phyloP scores from a whole-genome alignment of 352 stramenopile genomes.

The Globisporangium radiosum region DNA sequence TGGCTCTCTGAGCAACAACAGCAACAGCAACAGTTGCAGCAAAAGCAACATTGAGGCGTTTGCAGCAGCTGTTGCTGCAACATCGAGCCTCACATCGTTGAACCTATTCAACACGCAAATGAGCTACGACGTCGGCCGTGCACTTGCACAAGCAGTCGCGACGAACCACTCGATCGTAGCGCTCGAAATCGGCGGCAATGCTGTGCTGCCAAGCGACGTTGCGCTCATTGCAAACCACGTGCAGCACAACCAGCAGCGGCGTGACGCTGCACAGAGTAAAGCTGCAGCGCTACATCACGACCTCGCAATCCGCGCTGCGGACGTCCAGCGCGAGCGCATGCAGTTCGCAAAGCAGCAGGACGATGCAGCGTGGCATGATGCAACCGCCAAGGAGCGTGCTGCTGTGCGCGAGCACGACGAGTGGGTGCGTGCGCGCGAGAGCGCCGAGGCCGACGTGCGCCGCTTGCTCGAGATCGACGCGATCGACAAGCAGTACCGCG shows the following conservation, averaged over 20 bases:
- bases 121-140: slow-evolving; percentile 35
- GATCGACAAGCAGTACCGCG: slow-evolving; percentile 49
- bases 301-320: slow-evolving; percentile 23
- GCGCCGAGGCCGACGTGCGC: slow-evolving; percentile 36
- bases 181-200: slow-evolving; percentile 44
- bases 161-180: slow-evolving; percentile 47
- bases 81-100: slow-evolving; percentile 35
- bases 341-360: slow-evolving; percentile 30
- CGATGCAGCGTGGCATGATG: slow-evolving; percentile 45
- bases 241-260: slow-evolving; percentile 35
- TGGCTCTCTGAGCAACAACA: no score
- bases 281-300: slow-evolving; percentile 14
- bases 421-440: slow-evolving; percentile 34
- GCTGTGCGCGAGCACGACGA: slow-evolving; percentile 42
- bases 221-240: slow-evolving; percentile 31
- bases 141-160: slow-evolving; percentile 31
- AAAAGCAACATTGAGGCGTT: slow-evolving; percentile 28
- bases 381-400: slow-evolving; percentile 38
- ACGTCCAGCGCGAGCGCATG: slow-evolving; percentile 24
- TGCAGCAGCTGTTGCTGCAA: slow-evolving; percentile 25
- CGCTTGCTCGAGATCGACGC: slow-evolving; percentile 44
- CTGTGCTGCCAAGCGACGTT: slow-evolving; percentile 38
- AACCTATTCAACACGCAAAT: slow-evolving; percentile 63
- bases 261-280: slow-evolving; percentile 23
- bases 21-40: slow-evolving; percentile 2